phyloP scores from a whole-genome alignment of 2,329 filamentous ascomycete species.

The Domatiomyces catenatus region DNA sequence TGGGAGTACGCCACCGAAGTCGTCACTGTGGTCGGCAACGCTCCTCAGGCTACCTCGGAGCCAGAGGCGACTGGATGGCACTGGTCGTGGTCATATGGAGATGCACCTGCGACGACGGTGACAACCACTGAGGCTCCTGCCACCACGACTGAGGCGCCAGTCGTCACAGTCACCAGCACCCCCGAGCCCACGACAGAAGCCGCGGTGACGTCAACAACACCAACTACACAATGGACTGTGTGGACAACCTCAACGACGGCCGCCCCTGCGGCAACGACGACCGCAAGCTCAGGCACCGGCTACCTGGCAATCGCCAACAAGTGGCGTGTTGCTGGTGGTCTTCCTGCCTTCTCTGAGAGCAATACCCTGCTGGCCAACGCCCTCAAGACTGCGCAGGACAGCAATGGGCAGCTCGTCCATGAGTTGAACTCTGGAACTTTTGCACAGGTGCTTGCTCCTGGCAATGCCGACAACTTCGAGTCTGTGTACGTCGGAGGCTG shows the following conservation, averaged over 20 bases:
- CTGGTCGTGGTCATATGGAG: background rate
- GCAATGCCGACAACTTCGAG: conserved; percentile 12
- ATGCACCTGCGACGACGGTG: no score
- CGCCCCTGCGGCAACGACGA: background rate
- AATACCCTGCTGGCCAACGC: conserved; percentile 14
- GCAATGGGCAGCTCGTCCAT: conserved; percentile 11
- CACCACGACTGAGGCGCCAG: no score
- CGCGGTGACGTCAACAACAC: background rate
- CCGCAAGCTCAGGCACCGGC: background rate
- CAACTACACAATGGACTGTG: background rate
- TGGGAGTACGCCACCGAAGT: background rate
- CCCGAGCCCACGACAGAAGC: no score
- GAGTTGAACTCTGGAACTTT: conserved; percentile 16
- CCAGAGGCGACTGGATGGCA: background rate
- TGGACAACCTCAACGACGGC: background rate
- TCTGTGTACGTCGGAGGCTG: conserved; percentile 16
- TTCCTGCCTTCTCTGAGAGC: conserved; percentile 8
- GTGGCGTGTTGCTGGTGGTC: conserved; percentile 11
- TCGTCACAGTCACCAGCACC: no score
- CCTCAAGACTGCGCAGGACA: conserved; percentile 12
- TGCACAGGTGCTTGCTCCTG: conserved; percentile 16
- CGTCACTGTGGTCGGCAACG: background rate
- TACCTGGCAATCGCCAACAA: conserved; percentile 13
- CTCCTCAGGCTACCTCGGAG: background rate
- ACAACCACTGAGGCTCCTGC: no score